Percentiles rank a stretch among this genome's conserved stretches.
phyloP scores from a whole-genome alignment of 257 asterid genomes.

The Anisodus tanguticus region DNA sequence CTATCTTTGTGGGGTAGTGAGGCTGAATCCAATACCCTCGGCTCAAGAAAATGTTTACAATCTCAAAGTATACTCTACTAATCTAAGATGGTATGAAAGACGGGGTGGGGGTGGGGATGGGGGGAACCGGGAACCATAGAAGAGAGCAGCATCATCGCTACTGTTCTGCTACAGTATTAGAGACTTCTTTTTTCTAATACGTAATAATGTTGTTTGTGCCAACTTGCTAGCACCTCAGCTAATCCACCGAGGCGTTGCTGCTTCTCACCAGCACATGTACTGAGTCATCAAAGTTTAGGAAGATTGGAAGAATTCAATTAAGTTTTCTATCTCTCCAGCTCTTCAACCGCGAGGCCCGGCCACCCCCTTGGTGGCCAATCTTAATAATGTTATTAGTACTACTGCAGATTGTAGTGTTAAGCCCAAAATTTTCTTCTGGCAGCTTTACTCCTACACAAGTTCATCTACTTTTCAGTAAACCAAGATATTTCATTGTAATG shows the following conservation, averaged over 20 bases:
- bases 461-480: not conserved
- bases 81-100: conserved; percentile 13
- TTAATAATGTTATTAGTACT: not conserved
- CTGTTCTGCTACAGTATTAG: not conserved
- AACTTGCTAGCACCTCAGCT: not conserved
- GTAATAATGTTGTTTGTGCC: not conserved
- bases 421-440: not conserved
- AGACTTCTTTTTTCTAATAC: not conserved
- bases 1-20: not conserved
- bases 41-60: not conserved
- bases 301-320: not conserved
- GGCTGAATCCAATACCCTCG: not conserved
- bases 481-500: conserved; percentile 7
- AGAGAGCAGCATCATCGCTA: not conserved
- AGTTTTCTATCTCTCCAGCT: not conserved
- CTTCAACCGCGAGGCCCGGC: not conserved
- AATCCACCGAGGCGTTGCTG: not conserved
- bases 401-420: not conserved
- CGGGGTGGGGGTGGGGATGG: not conserved
- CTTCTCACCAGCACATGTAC: not conserved
- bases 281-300: not conserved
- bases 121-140: not conserved
- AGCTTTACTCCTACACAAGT: not conserved
- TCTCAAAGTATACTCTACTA: not conserved
- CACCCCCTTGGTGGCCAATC: not conserved